Base-by-base conservation (phyloP, 768 basidiomycete genomes). In the Lepiota venenata region DNA sequence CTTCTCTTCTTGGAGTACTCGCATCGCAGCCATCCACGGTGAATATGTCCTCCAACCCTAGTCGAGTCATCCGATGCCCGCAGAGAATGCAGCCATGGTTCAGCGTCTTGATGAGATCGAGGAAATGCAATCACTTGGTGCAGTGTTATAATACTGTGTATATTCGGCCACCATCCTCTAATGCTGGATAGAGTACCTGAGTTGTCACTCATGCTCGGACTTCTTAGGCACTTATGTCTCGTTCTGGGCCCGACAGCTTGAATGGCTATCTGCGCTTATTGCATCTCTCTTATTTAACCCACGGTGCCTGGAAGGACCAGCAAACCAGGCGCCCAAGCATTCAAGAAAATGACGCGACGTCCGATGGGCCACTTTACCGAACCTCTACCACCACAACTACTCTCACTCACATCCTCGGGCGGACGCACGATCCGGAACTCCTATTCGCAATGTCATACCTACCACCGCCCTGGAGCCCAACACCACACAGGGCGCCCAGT, bases 181-280 rank as follows among this genome's bases (percentile, higher is more conserved):
- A 38, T 37, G 25, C 20, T 18, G 39, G 56, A 21, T 16, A 91
- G 89, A 88, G 29, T 87, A 82, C 66, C 68, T 72, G 4, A 91
- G 88, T 63, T 92, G 90, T 63, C 75, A 81, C 36, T 81, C 77
- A 40, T 92, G 90, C 66, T 74, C 83, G 1, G 89, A 91, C 62
- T 90, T 79, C n/a, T 65, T 85, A 85, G 63, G 90, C 87, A 0
- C 74, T 92, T 38, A 82, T 89, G 82, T 88, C 88, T n/a, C 76
- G 87, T 7, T 58, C 62, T 21, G 78, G 78, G 8, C 43, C 67
- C 10, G 77, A 73, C 29, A 65, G 74, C 11, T 29, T 29, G 27
- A 29, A 29, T 35, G 89, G 89, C 3, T 85, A 91, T 92, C 35
- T 92, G 90, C 61, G 84, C 73, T 1, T 88, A 73, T 64, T 92